Evolutionary conservation across 1,139 yeast genomes (phyloP), one percentile per base, ranked within the genome.

Genomic region (Suzukiozyma palmioleophila): DNA sequence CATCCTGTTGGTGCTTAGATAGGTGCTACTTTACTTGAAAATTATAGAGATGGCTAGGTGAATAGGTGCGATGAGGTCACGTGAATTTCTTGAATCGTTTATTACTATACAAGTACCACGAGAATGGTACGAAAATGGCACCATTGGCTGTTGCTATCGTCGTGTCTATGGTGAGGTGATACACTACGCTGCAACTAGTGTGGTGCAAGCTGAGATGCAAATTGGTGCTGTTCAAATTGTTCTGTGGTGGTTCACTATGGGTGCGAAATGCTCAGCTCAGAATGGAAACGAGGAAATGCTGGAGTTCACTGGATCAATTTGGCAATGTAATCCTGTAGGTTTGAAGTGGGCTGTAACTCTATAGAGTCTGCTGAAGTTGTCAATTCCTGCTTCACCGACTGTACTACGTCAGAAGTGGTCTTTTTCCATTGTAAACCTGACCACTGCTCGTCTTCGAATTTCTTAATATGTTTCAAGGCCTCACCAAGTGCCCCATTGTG

Each of bases 381-480:
- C 34, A 71, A 50, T 28, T 52, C 51, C 37, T 57, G 59, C 40
- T 64, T 66, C 26, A 62, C 43, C 6, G 49, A 49, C 43, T 58
- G 54, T 0, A 73, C 62, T 8, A 59, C 62, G 3, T 59, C 64
- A 24, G 69, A 69, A 26, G 65, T 63, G 5, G 64, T 46, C 32
- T 64, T 70, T 33, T 56, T 49, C 84, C 85, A 81, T n/a, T 60
- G 63, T 45, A 78, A 55, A 1, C 60, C 52, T 10, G 59, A 52
- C 67, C 79, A 77, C 21, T 64, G 69, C 56, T 90, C 97, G 45
- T 86, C 96, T 40, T 83, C 92, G 35, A 84, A 87, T 36, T 71
- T 63, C 54, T 84, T 85, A 45, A 83, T 77, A 32, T 87, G 86
- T 44, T 77, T 69, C 39, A 90, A 70, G 0, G 96, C 90, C 25